Conservation (phyloP, 1,284 basidiomycete genomes). For the Cystobasidiaceae sp. region DNA sequence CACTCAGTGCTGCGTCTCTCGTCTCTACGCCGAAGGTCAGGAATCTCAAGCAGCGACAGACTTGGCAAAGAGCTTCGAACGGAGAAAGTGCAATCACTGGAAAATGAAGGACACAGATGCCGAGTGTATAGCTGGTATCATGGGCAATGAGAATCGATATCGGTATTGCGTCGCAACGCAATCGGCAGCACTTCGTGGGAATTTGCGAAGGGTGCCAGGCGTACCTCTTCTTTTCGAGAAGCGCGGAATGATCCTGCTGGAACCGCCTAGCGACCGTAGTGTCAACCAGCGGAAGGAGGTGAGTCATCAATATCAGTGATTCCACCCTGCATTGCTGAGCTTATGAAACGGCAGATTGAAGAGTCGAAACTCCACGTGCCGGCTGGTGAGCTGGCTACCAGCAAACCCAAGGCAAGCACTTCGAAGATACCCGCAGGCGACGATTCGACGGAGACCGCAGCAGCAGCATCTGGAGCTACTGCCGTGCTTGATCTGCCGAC, state of each 20-base stretch:
- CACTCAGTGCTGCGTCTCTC: slow-evolving; percentile 88
- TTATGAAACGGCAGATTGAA: slow-evolving; percentile 34
- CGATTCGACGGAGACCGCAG: too few relatives aligned
- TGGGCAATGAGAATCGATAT: slow-evolving; percentile 83
- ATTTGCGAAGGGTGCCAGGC: slow-evolving; percentile 66
- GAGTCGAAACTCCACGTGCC: slow-evolving; percentile 47
- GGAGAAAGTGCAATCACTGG: slow-evolving; percentile 88
- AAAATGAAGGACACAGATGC: slow-evolving; percentile 62
- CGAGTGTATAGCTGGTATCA: slow-evolving; percentile 72
- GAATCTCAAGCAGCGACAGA: slow-evolving; percentile 67
- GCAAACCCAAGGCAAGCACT: slow-evolving; percentile 14
- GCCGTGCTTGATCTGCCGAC: slow-evolving; percentile 40
- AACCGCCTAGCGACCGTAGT: slow-evolving; percentile 74
- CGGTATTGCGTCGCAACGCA: slow-evolving; percentile 81
- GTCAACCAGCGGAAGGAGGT: slow-evolving; percentile 62
- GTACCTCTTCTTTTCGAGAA: slow-evolving; percentile 84
- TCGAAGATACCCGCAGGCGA: slow-evolving; percentile 35
- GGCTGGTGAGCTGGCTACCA: slow-evolving; percentile 48
- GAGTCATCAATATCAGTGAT: slow-evolving; percentile 38
- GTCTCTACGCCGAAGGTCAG: slow-evolving; percentile 74
- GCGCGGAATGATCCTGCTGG: slow-evolving; percentile 81
- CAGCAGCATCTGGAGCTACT: slow-evolving; percentile 3
- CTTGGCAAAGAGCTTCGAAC: slow-evolving; percentile 85
- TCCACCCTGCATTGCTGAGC: background rate
- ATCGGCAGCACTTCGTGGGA: slow-evolving; percentile 60